Evolutionary conservation across 768 basidiomycete genomes (phyloP), one percentile per base, ranked within the genome.

Genomic region (Tephrocybe sp.): DNA sequence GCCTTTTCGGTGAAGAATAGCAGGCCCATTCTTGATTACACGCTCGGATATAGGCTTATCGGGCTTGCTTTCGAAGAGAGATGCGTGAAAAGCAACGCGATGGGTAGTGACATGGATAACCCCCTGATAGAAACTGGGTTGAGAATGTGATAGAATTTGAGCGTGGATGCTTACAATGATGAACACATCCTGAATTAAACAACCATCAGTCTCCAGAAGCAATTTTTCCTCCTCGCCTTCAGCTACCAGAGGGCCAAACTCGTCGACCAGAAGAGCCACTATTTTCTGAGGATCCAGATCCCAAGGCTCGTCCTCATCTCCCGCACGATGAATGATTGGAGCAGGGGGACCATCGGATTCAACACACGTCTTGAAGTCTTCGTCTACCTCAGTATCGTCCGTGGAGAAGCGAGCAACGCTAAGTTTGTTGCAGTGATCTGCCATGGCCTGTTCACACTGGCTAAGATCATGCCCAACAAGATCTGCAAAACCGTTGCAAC

Each of bases 71-170:
- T 79, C 70, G 13, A 82, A 72, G 16, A 87, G 62, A 9, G 82
- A 75, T 1, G 85, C 85, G 57, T 86, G 84, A 62, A 87, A 87
- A 0, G 81, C 68, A 16, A 86, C 54, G 4, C 85, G 76, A 63
- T 85, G 83, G 0, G 81, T 83, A 0, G 85, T 87, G 16, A 86
- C 62, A 61, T 85, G 83, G 14, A 85, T 66, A 30, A 81, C 79
- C 6, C 84, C 82, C 74, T 80, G 40, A 45, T 53, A 51, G 48
- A 60, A 35, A 41, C 19, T 12, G n/a, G n/a, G 22, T 42, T 12
- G 53, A 34, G 32, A 49, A 39, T n/a, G 3, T 20, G 26, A n/a
- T n/a, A n/a, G n/a, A 41, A 16, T 39, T 16, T 35, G 20, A 12
- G 54, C 14, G 17, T 20, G 16, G 26, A 17, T 10, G n/a, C 73